Conservation (phyloP, 495 filamentous ascomycete genomes). For the Cairneyella variabilis region DNA sequence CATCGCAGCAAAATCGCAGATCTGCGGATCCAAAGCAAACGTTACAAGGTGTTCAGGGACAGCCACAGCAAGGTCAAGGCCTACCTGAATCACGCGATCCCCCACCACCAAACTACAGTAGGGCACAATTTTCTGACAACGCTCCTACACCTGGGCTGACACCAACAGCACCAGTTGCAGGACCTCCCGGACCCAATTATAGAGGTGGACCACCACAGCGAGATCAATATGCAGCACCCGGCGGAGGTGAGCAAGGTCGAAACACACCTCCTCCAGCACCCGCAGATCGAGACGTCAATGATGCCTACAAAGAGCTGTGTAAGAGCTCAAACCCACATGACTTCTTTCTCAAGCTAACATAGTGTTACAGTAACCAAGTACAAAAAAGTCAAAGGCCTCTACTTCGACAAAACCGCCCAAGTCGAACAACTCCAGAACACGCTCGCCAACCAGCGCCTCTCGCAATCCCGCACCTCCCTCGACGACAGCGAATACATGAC, state of each 20-base stretch:
- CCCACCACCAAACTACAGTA: conserved; percentile 33
- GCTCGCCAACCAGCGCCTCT: conserved; percentile 90
- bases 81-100: conserved; percentile 46
- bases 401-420: conserved; percentile 92
- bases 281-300: conserved; percentile 19
- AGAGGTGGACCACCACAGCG: conserved; percentile 30
- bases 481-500: conserved; percentile 94
- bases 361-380: conserved; percentile 61
- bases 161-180: conserved; percentile 23
- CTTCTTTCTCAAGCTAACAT: background rate
- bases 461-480: conserved; percentile 88
- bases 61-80: conserved; percentile 41
- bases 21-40: conserved; percentile 39
- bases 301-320: conserved; percentile 58
- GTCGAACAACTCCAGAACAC: conserved; percentile 95
- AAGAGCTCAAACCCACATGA: conserved; percentile 29
- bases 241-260: conserved; percentile 22
- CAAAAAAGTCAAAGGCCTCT: conserved; percentile 94
- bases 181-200: conserved; percentile 33
- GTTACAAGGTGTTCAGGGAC: conserved; percentile 28
- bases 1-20: conserved; percentile 38
- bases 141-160: conserved; percentile 31
- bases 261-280: conserved; percentile 33
- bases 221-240: conserved; percentile 17
- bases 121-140: conserved; percentile 16